Base-by-base conservation (phyloP, 306 rosid species). In the Rosa rugosa region DNA sequence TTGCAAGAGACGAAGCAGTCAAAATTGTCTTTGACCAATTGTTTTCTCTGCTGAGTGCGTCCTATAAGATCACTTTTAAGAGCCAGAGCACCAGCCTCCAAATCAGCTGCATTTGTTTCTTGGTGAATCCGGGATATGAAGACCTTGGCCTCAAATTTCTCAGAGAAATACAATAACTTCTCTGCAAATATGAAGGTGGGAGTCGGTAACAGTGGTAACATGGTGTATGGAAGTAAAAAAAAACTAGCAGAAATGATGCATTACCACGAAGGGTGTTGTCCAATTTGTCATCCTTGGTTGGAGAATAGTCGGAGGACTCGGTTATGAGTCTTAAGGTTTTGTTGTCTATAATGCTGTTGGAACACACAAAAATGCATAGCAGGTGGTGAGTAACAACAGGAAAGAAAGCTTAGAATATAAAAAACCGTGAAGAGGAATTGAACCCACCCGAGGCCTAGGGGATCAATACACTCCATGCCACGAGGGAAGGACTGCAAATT, bases 1-100 rank as follows among this genome's bases (percentile, higher is more conserved):
- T 95, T 95, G 86, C 99, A 95, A 1, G 99, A 95, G 87, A 95
- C 99, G 79, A 95, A 95, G 81, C 99, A 95, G 83, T 95, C 99
- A 85, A 95, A 95, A 80, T 95, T 95, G 86, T 95, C 98, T 89
- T 95, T 95, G 66, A 95, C 99, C 84, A 95, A 84, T 80, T 93
- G 98, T 81, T 95, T 95, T 78, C 97, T 90, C 86, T 91, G 98
- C 73, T 90, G 93, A 25, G 95, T 95, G 66, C 97, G 97, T 83
- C 94, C 97, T 83, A 90, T 89, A 74, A 90, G 93, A 82, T 95
- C 99, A 79, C 93, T 89, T 85, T 95, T 95, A 81, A 95, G 85
- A 83, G 90, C 89, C 81, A 85, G 85, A 53, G 94, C 98, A 71
- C 99, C 99, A 62, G 84, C 85, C 88, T 93, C 99, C 89, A 95